Evolutionary conservation across 805 yeast species (phyloP).

Genomic region (Candida rishiriensis): DNA sequence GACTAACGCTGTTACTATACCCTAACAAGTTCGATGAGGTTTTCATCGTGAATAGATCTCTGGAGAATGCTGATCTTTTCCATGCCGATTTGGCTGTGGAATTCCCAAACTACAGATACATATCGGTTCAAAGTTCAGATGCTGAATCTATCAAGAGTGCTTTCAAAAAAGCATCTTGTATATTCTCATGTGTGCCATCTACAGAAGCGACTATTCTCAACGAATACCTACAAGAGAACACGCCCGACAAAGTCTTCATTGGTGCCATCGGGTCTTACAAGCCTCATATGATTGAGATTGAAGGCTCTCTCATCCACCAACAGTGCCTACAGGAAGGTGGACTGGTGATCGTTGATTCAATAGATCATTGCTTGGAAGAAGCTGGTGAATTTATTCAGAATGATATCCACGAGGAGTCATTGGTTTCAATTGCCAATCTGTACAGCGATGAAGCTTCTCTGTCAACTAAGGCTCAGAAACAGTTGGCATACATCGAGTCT

Average conservation of each 20-base stretch:
- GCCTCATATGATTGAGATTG: constrained; percentile 64
- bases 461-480: constrained; percentile 1
- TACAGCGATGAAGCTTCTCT: constrained; percentile 10
- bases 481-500: constrained; percentile 13
- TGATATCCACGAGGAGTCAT: constrained; percentile 32
- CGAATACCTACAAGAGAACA: constrained; percentile 25
- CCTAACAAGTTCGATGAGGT: constrained; percentile 35
- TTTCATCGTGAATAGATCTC: constrained; percentile 41
- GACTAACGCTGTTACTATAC: constrained; percentile 38
- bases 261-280: constrained; percentile 64
- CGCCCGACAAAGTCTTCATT: constrained; percentile 34
- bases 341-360: constrained; percentile 56
- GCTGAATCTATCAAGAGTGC: constrained; percentile 16
- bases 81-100: constrained; percentile 27
- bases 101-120: constrained; percentile 26
- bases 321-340: constrained; percentile 31
- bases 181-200: constrained; percentile 61
- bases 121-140: constrained; percentile 16
- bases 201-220: constrained; percentile 41
- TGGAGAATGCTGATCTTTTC: constrained; percentile 35
- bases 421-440: constrained; percentile 45
- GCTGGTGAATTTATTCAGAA: constrained; percentile 62
- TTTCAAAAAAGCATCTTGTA: constrained; percentile 38
- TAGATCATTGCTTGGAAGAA: constrained; percentile 50
- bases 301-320: constrained; percentile 35